A percentile compares a stretch with the other conserved stretches of the same genome.
These are phyloP conservation scores for Cystofilobasidium ferigula DNA, from an alignment of 768 basidiomycete genomes.

Conservation along the genomic window DNA sequence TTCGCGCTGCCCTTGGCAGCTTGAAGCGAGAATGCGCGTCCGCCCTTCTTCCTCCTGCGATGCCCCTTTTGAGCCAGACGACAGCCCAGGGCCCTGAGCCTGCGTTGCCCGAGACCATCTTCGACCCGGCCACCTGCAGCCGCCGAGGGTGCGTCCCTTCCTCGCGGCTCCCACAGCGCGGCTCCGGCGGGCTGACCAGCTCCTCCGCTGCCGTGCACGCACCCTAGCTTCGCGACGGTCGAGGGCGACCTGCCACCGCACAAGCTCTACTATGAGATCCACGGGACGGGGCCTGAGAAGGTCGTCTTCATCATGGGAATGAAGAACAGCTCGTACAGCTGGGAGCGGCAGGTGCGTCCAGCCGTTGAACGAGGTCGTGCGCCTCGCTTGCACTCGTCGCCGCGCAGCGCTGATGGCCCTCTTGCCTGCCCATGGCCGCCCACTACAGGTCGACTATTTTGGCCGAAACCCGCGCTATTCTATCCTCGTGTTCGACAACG, in stretches of 20 bases:
- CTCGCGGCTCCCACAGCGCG: too few relatives aligned
- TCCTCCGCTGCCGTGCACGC: not conserved
- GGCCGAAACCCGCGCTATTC: slow-evolving; percentile 48
- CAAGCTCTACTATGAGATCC: slow-evolving; percentile 46
- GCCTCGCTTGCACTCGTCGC: slow-evolving; percentile 19
- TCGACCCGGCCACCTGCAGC: not conserved
- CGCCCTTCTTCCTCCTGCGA: not conserved
- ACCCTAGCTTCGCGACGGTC: slow-evolving; percentile 1
- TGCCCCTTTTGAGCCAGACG: not conserved
- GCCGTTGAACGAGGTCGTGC: too few relatives aligned
- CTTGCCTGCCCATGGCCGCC: slow-evolving; percentile 45
- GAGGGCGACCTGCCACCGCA: not conserved
- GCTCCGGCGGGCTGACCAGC: too few relatives aligned
- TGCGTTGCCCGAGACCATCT: slow-evolving; percentile 1
- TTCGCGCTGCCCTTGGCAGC: too few relatives aligned
- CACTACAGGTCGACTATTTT: slow-evolving; percentile 60
- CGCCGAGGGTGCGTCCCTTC: slow-evolving; percentile 6
- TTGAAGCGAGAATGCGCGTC: too few relatives aligned
- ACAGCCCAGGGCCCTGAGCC: not conserved
- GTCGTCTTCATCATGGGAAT: slow-evolving; percentile 65
- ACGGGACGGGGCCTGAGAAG: slow-evolving; percentile 56
- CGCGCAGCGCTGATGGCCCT: slow-evolving; percentile 24
- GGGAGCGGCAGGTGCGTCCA: slow-evolving; percentile 7
- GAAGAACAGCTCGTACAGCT: slow-evolving; percentile 14
- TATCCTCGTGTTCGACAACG: slow-evolving; percentile 67